Percentiles rank a stretch among this genome's conserved stretches.
Evolutionary conservation across 2,329 filamentous ascomycete species (phyloP).

Genomic region (Ophiosphaerella narmari): DNA sequence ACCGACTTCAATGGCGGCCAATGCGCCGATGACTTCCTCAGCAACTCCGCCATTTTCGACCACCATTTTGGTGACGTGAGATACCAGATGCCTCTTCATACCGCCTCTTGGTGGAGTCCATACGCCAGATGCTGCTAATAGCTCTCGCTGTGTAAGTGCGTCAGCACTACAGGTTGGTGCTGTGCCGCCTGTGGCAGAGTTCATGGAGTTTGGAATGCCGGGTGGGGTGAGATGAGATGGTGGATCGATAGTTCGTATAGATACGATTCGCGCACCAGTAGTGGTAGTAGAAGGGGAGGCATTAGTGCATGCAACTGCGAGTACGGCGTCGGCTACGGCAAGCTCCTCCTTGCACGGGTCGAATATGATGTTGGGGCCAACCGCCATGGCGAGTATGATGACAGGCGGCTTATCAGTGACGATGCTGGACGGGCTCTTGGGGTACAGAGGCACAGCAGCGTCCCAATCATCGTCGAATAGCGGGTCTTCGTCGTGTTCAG

Average conservation of each 20-base stretch:
- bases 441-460: constrained; percentile 77
- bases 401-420: constrained; percentile 70
- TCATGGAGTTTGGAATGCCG: constrained; percentile 54
- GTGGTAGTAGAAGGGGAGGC: constrained; percentile 21
- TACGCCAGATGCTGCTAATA: constrained; percentile 67
- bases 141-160: constrained; percentile 55
- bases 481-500: constrained; percentile 91
- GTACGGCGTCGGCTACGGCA: constrained; percentile 84
- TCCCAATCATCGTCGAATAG: constrained; percentile 99
- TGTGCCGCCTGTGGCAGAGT: constrained; percentile 50
- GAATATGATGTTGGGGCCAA: constrained; percentile 89
- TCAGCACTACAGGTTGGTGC: constrained; percentile 46
- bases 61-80: constrained; percentile 75
- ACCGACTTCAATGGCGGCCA: constrained; percentile 71
- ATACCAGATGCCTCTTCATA: constrained; percentile 73
- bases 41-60: constrained; percentile 79
- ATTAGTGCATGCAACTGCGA: constrained; percentile 77
- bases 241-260: constrained; percentile 56
- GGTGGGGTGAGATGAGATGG: constrained; percentile 55
- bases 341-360: constrained; percentile 91
- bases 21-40: constrained; percentile 80
- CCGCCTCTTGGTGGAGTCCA: constrained; percentile 88
- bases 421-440: constrained; percentile 47
- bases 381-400: constrained; percentile 85
- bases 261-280: constrained; percentile 45